Evolutionary conservation across 1,139 yeast genomes (phyloP).

Genomic region (Candida neerlandica): DNA sequence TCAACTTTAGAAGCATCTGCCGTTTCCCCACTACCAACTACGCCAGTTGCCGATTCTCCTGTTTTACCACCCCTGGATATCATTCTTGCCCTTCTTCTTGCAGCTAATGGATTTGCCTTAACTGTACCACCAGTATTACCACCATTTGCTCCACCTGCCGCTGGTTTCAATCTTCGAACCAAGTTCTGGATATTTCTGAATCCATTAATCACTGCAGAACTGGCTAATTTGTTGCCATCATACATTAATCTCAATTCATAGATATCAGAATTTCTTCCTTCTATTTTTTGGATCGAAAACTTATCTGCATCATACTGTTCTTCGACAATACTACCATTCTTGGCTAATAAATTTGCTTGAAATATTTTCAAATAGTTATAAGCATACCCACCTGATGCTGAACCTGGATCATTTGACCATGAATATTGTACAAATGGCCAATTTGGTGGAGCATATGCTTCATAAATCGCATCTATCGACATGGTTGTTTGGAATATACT

Average conservation of each 20-base stretch:
- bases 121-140: conserved; percentile 15
- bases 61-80: background rate
- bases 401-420: conserved; percentile 78
- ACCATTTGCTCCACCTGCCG: conserved; percentile 17
- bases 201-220: conserved; percentile 83
- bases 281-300: conserved; percentile 30
- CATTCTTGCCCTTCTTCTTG: conserved; percentile 43
- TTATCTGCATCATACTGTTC: conserved; percentile 18
- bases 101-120: conserved; percentile 42
- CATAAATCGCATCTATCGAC: conserved; percentile 29
- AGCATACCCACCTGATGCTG: conserved; percentile 91
- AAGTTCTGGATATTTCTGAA: conserved; percentile 92
- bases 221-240: conserved; percentile 47
- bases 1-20: conserved; percentile 74
- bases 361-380: conserved; percentile 53
- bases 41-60: conserved; percentile 14
- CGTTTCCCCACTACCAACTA: conserved; percentile 23
- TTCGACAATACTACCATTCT: conserved; percentile 13
- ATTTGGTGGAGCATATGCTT: conserved; percentile 45
- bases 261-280: conserved; percentile 78
- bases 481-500: conserved; percentile 2
- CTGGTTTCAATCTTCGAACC: conserved; percentile 75
- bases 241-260: conserved; percentile 61
- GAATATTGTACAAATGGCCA: conserved; percentile 63
- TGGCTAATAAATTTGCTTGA: conserved; percentile 30